These are phyloP conservation scores for Phytopythium litorale DNA, from an alignment of 352 stramenopile genomes.

Conservation along the genomic window DNA sequence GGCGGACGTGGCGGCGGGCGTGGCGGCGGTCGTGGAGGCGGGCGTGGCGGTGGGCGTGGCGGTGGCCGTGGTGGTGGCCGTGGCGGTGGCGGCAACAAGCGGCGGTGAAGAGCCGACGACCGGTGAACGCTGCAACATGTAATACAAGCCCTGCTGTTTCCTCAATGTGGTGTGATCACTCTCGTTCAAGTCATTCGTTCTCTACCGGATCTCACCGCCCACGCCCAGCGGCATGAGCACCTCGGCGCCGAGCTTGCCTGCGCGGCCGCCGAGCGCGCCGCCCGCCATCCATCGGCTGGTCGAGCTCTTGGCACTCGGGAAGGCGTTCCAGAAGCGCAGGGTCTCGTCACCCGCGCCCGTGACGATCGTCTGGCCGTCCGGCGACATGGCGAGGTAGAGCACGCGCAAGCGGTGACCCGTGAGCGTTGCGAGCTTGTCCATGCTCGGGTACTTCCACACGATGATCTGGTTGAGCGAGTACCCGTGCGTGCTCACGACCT, in stretches of 20 bases:
- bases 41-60: conserved; percentile 12
- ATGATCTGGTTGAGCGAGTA: conserved; percentile 98
- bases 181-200: neutral
- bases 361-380: conserved; percentile 96
- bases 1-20: conserved; percentile 9
- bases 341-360: conserved; percentile 97
- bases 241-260: conserved; percentile 44
- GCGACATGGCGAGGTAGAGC: conserved; percentile 96
- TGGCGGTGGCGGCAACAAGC: conserved; percentile 20
- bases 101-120: conserved; percentile 20
- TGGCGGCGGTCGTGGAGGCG: conserved; percentile 17
- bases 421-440: conserved; percentile 96
- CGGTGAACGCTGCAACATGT: neutral
- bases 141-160: neutral
- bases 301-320: conserved; percentile 76
- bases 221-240: conserved; percentile 56
- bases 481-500: conserved; percentile 98
- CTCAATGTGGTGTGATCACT: neutral
- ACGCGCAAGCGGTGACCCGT: conserved; percentile 96
- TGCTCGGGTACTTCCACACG: conserved; percentile 96
- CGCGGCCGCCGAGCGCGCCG: conserved; percentile 14
- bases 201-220: conserved; percentile 58
- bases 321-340: conserved; percentile 97
- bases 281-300: neutral
- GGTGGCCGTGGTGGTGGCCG: conserved; percentile 19